Evolutionary conservation across 1,284 basidiomycete species (phyloP).

Genomic region (Mixia osmundae): DNA sequence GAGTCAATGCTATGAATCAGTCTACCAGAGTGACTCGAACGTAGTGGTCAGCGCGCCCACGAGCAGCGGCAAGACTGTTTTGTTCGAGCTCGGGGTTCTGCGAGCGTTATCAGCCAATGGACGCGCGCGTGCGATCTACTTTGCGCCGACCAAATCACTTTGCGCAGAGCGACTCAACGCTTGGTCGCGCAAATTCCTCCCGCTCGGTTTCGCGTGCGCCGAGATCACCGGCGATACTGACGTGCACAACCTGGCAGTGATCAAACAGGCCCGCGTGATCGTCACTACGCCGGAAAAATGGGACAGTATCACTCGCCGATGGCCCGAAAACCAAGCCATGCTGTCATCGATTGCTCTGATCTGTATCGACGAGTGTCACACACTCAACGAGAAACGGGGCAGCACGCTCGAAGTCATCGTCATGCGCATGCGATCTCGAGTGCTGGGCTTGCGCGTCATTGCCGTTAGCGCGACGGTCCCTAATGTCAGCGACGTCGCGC

Average conservation of each 20-base stretch:
- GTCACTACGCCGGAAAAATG: slow-evolving; percentile 60
- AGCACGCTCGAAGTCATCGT: slow-evolving; percentile 81
- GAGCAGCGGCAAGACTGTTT: slow-evolving; percentile 67
- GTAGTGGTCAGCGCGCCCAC: slow-evolving; percentile 57
- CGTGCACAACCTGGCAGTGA: slow-evolving; percentile 34
- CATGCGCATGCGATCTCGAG: slow-evolving; percentile 57
- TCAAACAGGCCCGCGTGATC: slow-evolving; percentile 47
- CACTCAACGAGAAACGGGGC: slow-evolving; percentile 66
- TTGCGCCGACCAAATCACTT: slow-evolving; percentile 36
- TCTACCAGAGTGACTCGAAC: slow-evolving; percentile 45
- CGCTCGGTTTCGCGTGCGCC: slow-evolving; percentile 35
- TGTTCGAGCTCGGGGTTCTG: slow-evolving; percentile 79
- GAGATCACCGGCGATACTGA: slow-evolving; percentile 82
- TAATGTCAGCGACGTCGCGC: slow-evolving; percentile 70
- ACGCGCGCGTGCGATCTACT: slow-evolving; percentile 53
- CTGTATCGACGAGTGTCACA: slow-evolving; percentile 76
- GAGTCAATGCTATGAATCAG: neutral
- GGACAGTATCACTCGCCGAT: slow-evolving; percentile 58
- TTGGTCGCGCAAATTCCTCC: slow-evolving; percentile 56
- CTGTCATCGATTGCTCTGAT: slow-evolving; percentile 34
- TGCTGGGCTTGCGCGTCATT: slow-evolving; percentile 25
- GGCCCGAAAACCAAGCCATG: neutral
- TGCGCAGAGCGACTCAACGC: slow-evolving; percentile 65
- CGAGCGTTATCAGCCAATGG: slow-evolving; percentile 36
- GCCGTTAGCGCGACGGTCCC: slow-evolving; percentile 80